Evolutionary conservation across 768 basidiomycete species (phyloP), one percentile per base, ranked within the genome.

Genomic region (Asterophora lycoperdoides): DNA sequence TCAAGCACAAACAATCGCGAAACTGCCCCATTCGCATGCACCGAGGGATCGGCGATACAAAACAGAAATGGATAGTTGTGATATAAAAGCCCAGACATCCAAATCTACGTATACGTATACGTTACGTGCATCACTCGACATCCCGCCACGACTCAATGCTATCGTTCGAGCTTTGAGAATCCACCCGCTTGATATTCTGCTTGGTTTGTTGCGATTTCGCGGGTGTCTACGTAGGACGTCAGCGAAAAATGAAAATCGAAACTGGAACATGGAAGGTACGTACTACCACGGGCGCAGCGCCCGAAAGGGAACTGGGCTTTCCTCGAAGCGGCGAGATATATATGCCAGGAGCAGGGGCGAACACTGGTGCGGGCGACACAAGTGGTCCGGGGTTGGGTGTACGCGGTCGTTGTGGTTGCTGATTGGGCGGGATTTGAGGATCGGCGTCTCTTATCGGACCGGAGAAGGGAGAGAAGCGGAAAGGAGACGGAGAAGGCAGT

Each of bases 101-200:
- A 23, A 23, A 3, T 23, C 23, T 23, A 23, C n/a, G n/a, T n/a
- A n/a, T n/a, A n/a, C n/a, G n/a, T n/a, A n/a, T n/a, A n/a, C 23
- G 23, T 23, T 23, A 23, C 23, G 23, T 23, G 51, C 47, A 49
- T 55, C 41, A 47, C 53, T 48, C 49, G 29, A 18, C 44, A 29
- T 62, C 59, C 26, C 54, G 55, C 71, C 70, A 74, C 37, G 71
- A 73, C 55, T 70, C 59, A 38, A 73, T 73, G 33, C 68, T 65
- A 52, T 74, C 72, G 19, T 61, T 48, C 23, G 70, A 72, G 14
- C 17, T 30, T 52, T 64, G 64, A 33, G 61, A 60, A 50, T 33
- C 44, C 17, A 41, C 7, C 15, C 33, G 29, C 36, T 18, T 18
- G 15, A 30, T 11, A 36, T 11, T 18, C 9, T 14, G 17, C 33